A percentile compares a stretch with the other conserved stretches of the same genome.
Conservation (phyloP, 495 filamentous ascomycete genomes). For the Penicillium psychrofluorescens region DNA sequence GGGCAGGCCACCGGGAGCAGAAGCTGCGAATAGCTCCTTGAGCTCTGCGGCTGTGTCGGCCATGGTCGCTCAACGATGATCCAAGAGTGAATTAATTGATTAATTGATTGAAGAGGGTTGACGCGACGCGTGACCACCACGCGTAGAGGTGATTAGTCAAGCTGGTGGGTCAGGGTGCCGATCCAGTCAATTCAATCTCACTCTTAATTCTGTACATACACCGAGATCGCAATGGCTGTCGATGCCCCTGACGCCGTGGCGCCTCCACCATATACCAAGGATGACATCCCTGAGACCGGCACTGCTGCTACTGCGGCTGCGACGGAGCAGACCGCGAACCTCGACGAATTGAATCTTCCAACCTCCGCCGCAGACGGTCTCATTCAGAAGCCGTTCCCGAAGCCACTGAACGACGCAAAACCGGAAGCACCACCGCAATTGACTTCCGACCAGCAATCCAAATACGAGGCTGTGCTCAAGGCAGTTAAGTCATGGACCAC, state of each 20-base stretch:
- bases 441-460: conserved; percentile 69
- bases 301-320: conserved; percentile 8
- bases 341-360: conserved; percentile 35
- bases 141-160: no score
- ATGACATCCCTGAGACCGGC: conserved; percentile 2
- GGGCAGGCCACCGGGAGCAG: conserved; percentile 49
- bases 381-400: conserved; percentile 62
- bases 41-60: conserved; percentile 45
- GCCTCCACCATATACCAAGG: not conserved
- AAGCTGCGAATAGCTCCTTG: conserved; percentile 57
- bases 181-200: not conserved
- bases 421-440: conserved; percentile 48
- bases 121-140: conserved; percentile 6
- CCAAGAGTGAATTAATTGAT: not conserved
- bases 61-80: conserved; percentile 7
- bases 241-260: not conserved
- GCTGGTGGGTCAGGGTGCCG: not conserved
- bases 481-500: conserved; percentile 61
- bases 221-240: conserved; percentile 1
- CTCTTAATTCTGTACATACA: not conserved
- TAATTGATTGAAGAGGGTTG: conserved; percentile 5
- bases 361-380: conserved; percentile 37
- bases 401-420: conserved; percentile 49
- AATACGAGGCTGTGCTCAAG: conserved; percentile 69
- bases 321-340: conserved; percentile 4